A percentile compares a stretch with the other conserved stretches of the same genome.
phyloP scores from a whole-genome alignment of 2,329 filamentous ascomycete genomes.

The Westerdykella sp. region DNA sequence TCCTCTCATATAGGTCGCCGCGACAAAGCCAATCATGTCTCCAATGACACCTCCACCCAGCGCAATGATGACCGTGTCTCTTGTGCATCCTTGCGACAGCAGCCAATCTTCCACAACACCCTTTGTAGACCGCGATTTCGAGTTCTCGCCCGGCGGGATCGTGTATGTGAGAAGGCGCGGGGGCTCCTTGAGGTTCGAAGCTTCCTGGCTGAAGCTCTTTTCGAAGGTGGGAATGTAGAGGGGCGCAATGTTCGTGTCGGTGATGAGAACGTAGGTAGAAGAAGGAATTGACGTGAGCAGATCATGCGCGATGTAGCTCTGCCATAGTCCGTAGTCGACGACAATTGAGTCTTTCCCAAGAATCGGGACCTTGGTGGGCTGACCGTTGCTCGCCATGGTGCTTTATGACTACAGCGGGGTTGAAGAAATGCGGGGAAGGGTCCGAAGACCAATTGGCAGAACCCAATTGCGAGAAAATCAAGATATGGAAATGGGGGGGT shows the following conservation, averaged over 20 bases:
- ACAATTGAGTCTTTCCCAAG: conserved; percentile 86
- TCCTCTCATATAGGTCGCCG: conserved; percentile 96
- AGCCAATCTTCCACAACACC: conserved; percentile 97
- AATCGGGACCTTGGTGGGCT: conserved; percentile 65
- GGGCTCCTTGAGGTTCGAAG: conserved; percentile 39
- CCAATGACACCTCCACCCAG: conserved; percentile 95
- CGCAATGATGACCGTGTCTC: conserved; percentile 91
- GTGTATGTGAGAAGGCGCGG: conserved; percentile 80
- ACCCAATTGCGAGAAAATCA: neutral
- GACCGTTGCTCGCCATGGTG: conserved; percentile 26
- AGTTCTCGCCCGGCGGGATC: conserved; percentile 86
- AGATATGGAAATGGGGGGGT: neutral
- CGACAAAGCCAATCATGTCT: conserved; percentile 95
- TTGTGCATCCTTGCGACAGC: conserved; percentile 81
- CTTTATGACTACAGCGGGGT: neutral
- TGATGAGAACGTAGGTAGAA: conserved; percentile 93
- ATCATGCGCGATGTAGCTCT: conserved; percentile 72
- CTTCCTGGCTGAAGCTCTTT: conserved; percentile 53
- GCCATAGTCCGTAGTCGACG: conserved; percentile 87
- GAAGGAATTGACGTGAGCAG: conserved; percentile 70
- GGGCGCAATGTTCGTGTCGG: conserved; percentile 83
- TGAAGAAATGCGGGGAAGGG: neutral
- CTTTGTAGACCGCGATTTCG: conserved; percentile 89
- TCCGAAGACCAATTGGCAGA: conserved; percentile 1
- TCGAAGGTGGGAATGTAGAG: conserved; percentile 76